Percentiles rank a stretch among this genome's conserved stretches.
These are phyloP conservation scores for Curvularia eragrostidis DNA, from an alignment of 2,329 filamentous ascomycete genomes.

Conservation along the genomic window DNA sequence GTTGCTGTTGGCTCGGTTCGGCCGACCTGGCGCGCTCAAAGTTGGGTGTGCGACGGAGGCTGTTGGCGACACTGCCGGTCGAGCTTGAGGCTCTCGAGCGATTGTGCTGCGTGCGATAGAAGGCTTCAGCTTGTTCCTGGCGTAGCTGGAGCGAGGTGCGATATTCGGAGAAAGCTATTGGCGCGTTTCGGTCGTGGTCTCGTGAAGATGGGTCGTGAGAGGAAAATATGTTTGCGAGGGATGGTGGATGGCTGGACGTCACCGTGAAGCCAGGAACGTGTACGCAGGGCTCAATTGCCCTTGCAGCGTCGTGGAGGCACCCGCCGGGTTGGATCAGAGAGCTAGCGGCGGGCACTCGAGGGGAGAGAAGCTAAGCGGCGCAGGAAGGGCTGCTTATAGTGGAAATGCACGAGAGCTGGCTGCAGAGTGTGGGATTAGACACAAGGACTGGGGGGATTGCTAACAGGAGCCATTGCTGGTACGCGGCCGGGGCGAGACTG, in stretches of 20 bases:
- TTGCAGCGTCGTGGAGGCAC: conserved; percentile 29
- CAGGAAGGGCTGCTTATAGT: conserved; percentile 25
- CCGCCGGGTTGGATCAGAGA: conserved; percentile 26
- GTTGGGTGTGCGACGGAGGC: conserved; percentile 62
- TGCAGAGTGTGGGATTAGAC: conserved; percentile 30
- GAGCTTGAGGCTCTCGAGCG: conserved; percentile 60
- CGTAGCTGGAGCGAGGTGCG: conserved; percentile 52
- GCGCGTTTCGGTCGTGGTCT: conserved; percentile 45
- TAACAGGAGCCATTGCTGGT: conserved; percentile 34
- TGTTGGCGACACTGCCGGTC: conserved; percentile 57
- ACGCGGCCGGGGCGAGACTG: conserved; percentile 18
- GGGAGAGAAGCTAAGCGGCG: conserved; percentile 18
- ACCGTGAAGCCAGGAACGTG: conserved; percentile 29
- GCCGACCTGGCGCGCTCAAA: conserved; percentile 56
- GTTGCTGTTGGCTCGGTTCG: conserved; percentile 49
- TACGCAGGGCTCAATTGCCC: conserved; percentile 21
- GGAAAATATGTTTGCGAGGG: conserved; percentile 41
- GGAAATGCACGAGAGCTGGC: conserved; percentile 28
- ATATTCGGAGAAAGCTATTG: conserved; percentile 38
- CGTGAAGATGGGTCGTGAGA: conserved; percentile 37
- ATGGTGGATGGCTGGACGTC: conserved; percentile 36
- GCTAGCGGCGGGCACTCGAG: conserved; percentile 27
- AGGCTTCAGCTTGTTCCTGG: conserved; percentile 51
- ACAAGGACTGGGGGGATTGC: conserved; percentile 30
- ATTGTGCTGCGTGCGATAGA: conserved; percentile 44